Evolutionary conservation across 441 rosid genomes (phyloP).

Genomic region (Viola pubescens): DNA sequence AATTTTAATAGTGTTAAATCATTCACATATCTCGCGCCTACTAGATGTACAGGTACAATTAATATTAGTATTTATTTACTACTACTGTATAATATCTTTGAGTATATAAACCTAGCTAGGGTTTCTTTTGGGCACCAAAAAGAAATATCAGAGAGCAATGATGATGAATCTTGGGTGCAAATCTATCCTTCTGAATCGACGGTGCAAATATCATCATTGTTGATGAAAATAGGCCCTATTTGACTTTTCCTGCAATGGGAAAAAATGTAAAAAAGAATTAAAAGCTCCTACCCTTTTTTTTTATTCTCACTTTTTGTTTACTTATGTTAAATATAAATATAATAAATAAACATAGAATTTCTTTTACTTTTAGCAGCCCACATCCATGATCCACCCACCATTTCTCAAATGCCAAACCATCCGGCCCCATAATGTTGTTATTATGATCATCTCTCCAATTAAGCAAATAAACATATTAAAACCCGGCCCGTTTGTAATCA

Average conservation of each 20-base stretch:
- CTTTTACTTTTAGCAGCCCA: conserved; percentile 11
- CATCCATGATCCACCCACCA: conserved; percentile 35
- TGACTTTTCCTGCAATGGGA: conserved; percentile 35
- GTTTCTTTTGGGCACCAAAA: conserved; percentile 25
- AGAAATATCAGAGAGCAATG: conserved; percentile 47
- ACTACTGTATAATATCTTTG: no score
- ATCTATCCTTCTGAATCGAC: conserved; percentile 52
- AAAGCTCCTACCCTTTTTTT: conserved; percentile 45
- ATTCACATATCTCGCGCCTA: no score
- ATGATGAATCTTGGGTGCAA: conserved; percentile 84
- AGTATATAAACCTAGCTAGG: neutral
- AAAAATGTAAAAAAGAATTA: conserved; percentile 9
- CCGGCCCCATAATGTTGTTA: conserved; percentile 30
- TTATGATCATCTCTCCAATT: conserved; percentile 35
- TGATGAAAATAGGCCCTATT: conserved; percentile 46
- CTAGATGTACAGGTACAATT: no score
- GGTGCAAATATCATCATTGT: conserved; percentile 70
- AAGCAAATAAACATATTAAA: conserved; percentile 6
- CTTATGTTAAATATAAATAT: no score
- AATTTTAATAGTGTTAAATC: no score
- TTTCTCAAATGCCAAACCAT: conserved; percentile 49
- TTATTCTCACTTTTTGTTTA: conserved; percentile 17
- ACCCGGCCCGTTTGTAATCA: no score
- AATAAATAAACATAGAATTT: conserved; percentile 15
- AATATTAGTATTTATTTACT: no score